A percentile compares a stretch with the other conserved stretches of the same genome.
Conservation (phyloP, 495 filamentous ascomycete species). For the Aspergillus bridgeri region DNA sequence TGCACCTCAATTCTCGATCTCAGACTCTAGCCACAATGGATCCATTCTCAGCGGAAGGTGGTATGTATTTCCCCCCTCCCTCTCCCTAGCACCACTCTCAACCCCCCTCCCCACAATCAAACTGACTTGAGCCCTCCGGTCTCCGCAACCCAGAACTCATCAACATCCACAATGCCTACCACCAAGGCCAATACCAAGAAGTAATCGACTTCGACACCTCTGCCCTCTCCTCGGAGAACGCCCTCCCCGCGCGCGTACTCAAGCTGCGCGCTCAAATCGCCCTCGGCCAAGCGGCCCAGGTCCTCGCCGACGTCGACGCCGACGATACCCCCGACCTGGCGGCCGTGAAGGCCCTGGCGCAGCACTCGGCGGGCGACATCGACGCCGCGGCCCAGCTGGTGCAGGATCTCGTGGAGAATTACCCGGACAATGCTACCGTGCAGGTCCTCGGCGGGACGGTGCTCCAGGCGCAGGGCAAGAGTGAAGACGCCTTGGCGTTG, state of each 20-base stretch:
- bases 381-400: conserved; percentile 58
- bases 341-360: conserved; percentile 75
- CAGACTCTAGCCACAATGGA: conserved; percentile 56
- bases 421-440: conserved; percentile 73
- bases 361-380: conserved; percentile 55
- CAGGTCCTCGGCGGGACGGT: conserved; percentile 78
- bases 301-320: conserved; percentile 61
- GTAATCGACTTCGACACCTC: conserved; percentile 79
- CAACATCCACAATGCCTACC: conserved; percentile 93
- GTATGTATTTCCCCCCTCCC: conserved; percentile 36
- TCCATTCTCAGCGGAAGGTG: conserved; percentile 90
- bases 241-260: conserved; percentile 72
- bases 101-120: neutral
- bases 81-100: conserved; percentile 12
- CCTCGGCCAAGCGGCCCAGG: conserved; percentile 69
- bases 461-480: conserved; percentile 68
- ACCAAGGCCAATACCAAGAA: conserved; percentile 81
- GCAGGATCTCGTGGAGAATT: conserved; percentile 61
- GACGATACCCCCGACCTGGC: conserved; percentile 66
- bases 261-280: conserved; percentile 79
- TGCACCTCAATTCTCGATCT: neutral
- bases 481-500: conserved; percentile 77
- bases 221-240: conserved; percentile 71
- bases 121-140: neutral
- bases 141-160: conserved; percentile 66